Evolutionary conservation across 2,329 filamentous ascomycete species (phyloP).

Genomic region (Didymella sp.): DNA sequence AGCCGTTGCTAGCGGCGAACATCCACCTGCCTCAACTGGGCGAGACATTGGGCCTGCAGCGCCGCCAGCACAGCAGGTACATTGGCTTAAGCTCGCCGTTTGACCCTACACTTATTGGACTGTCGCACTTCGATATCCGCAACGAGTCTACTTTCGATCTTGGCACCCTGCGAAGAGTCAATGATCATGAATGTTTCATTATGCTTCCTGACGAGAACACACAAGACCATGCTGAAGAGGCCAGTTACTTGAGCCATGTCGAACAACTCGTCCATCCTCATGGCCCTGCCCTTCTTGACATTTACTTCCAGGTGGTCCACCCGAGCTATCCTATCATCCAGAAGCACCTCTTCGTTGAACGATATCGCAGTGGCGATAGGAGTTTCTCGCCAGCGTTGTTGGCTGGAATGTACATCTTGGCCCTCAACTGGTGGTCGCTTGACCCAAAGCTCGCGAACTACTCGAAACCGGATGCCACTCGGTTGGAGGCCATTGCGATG

Average conservation of each 20-base stretch:
- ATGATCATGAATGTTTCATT: conserved; percentile 78
- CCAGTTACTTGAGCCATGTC: conserved; percentile 72
- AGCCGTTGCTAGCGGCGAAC: conserved; percentile 37
- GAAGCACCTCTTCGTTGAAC: conserved; percentile 79
- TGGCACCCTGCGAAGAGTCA: conserved; percentile 73
- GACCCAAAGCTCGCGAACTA: conserved; percentile 69
- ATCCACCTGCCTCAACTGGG: conserved; percentile 50
- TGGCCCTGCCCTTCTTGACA: conserved; percentile 76
- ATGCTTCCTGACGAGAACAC: conserved; percentile 78
- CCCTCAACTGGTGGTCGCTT: conserved; percentile 87
- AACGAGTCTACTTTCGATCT: conserved; percentile 77
- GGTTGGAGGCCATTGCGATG: conserved; percentile 76
- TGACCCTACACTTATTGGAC: conserved; percentile 81
- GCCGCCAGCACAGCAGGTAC: conserved; percentile 81
- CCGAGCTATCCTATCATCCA: conserved; percentile 83
- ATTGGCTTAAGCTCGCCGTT: conserved; percentile 85
- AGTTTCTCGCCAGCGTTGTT: conserved; percentile 79
- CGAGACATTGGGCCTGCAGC: conserved; percentile 72
- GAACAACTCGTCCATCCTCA: conserved; percentile 78
- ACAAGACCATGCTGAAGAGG: conserved; percentile 73
- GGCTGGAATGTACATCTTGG: conserved; percentile 82
- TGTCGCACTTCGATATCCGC: conserved; percentile 79
- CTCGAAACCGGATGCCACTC: conserved; percentile 73
- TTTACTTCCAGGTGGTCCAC: conserved; percentile 83
- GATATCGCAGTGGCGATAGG: conserved; percentile 74